These are phyloP conservation scores for Neonectria hederae DNA, from an alignment of 2,329 filamentous ascomycete species.

Conservation along the genomic window DNA sequence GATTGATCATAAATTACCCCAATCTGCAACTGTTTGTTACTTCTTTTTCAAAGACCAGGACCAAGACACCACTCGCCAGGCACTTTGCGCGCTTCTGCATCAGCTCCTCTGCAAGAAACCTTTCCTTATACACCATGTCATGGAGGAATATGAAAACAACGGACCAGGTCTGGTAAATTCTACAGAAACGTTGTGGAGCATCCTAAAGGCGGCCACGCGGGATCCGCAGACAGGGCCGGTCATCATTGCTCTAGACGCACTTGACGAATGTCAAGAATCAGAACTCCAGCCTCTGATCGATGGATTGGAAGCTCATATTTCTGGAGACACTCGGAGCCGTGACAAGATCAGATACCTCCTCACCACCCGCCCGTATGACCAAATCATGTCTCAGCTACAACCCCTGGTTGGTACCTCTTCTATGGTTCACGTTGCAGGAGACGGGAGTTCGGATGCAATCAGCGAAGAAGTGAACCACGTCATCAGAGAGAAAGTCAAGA, in stretches of 20 bases:
- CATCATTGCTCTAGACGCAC: neutral
- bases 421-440: neutral
- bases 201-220: slow-evolving; percentile 41
- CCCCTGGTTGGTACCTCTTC: no score
- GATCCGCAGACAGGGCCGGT: neutral
- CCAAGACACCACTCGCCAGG: slow-evolving; percentile 47
- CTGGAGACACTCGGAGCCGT: neutral
- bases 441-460: neutral
- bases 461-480: neutral
- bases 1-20: slow-evolving; percentile 40
- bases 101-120: slow-evolving; percentile 49
- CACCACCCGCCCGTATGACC: neutral
- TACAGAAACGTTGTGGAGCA: slow-evolving; percentile 44
- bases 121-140: slow-evolving; percentile 46
- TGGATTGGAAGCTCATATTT: no score
- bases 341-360: neutral
- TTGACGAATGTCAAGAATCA: neutral
- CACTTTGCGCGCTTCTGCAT: slow-evolving; percentile 53
- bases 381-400: neutral
- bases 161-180: slow-evolving; percentile 39
- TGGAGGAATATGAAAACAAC: slow-evolving; percentile 36
- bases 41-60: slow-evolving; percentile 56
- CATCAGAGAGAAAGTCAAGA: no score
- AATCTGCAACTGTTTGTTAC: slow-evolving; percentile 47
- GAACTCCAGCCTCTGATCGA: neutral